A percentile compares a stretch with the other conserved stretches of the same genome.
phyloP scores from a whole-genome alignment of 2,329 filamentous ascomycete genomes.

The Aspergillus pseudoterreus region DNA sequence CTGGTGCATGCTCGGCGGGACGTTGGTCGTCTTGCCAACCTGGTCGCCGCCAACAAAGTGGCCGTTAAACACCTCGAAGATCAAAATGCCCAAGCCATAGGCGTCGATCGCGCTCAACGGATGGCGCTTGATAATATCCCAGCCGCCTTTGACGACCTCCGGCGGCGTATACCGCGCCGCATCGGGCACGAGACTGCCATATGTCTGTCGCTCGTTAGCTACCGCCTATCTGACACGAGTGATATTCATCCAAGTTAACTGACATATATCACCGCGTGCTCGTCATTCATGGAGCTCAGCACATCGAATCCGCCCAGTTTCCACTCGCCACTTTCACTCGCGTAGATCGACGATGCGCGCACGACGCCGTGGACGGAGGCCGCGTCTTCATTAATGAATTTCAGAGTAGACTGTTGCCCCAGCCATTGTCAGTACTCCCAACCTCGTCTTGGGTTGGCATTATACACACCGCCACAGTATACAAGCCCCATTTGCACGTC shows the following conservation, averaged over 20 bases:
- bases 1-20: conserved; percentile 83
- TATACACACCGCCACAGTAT: conserved; percentile 68
- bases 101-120: conserved; percentile 80
- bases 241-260: conserved; percentile 14
- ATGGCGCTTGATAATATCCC: conserved; percentile 82
- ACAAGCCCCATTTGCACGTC: conserved; percentile 94
- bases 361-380: conserved; percentile 86
- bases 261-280: conserved; percentile 87
- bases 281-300: conserved; percentile 90
- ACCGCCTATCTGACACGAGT: not conserved
- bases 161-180: conserved; percentile 80
- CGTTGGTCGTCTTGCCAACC: conserved; percentile 76
- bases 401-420: conserved; percentile 62
- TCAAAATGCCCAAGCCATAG: conserved; percentile 77
- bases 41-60: conserved; percentile 73
- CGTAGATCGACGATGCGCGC: conserved; percentile 82
- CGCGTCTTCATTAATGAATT: conserved; percentile 94
- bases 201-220: conserved; percentile 55
- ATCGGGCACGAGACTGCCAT: conserved; percentile 83
- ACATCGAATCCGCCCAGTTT: conserved; percentile 92
- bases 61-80: conserved; percentile 91
- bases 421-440: not conserved
- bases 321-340: conserved; percentile 96
- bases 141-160: conserved; percentile 81
- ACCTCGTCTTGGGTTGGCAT: not conserved